These are phyloP conservation scores for Lodderomyces orthopsilosis DNA, from an alignment of 1,139 yeast species.

Conservation along the genomic window DNA sequence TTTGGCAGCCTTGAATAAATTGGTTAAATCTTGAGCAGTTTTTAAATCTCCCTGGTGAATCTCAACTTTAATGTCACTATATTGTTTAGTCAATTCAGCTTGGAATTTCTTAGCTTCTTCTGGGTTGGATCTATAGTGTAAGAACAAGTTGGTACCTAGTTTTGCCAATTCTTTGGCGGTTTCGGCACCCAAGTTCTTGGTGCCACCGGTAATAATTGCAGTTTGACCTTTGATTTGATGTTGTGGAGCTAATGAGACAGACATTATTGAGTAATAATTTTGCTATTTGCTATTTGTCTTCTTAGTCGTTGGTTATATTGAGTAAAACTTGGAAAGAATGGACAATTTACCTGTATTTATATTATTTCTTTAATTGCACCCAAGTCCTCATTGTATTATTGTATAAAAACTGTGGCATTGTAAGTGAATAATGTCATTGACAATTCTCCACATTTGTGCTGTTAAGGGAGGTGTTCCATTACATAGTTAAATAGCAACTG, in stretches of 20 bases:
- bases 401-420: neutral
- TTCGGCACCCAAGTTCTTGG: constrained; percentile 60
- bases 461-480: too few relatives aligned
- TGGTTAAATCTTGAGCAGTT: constrained; percentile 38
- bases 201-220: constrained; percentile 63
- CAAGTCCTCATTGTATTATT: too few relatives aligned
- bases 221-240: constrained; percentile 40
- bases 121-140: constrained; percentile 52
- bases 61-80: constrained; percentile 39
- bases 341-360: neutral
- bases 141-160: constrained; percentile 52
- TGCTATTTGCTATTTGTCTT: too few relatives aligned
- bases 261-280: neutral
- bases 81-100: constrained; percentile 30
- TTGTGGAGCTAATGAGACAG: constrained; percentile 6
- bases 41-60: constrained; percentile 46
- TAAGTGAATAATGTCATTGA: too few relatives aligned
- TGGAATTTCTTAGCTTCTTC: constrained; percentile 44
- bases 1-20: constrained; percentile 46
- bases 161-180: constrained; percentile 59
- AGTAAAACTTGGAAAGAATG: neutral
- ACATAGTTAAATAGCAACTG: too few relatives aligned
- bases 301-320: neutral
- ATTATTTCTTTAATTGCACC: too few relatives aligned
- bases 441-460: neutral